These are phyloP conservation scores for Erigeron canadensis DNA, from an alignment of 129 eudicot species.

Conservation along the genomic window DNA sequence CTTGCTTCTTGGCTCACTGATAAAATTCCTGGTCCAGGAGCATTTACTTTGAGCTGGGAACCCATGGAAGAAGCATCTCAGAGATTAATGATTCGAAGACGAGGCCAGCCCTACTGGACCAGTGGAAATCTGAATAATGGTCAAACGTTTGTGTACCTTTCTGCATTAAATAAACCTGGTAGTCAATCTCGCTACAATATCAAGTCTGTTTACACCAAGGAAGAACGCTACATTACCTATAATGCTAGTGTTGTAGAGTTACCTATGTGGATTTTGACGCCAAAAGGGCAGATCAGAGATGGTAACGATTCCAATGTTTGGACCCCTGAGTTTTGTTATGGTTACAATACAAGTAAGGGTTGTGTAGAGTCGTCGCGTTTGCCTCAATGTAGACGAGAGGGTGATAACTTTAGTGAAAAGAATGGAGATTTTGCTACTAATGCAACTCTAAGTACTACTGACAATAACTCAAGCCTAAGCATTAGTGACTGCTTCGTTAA, in stretches of 20 bases:
- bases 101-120: background rate
- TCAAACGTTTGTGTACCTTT: background rate
- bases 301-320: background rate
- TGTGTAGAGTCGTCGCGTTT: background rate
- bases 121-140: background rate
- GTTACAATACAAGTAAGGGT: background rate
- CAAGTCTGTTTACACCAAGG: background rate
- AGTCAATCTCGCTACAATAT: background rate
- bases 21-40: background rate
- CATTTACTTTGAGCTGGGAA: background rate
- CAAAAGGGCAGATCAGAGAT: background rate
- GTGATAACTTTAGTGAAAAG: background rate
- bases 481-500: conserved; percentile 1
- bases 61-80: background rate
- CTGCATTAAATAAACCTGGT: background rate
- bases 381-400: background rate
- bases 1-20: background rate
- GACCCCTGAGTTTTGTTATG: conserved; percentile 12
- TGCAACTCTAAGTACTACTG: background rate
- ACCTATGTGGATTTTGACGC: conserved; percentile 1
- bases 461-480: background rate
- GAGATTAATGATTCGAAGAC: background rate
- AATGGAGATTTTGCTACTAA: background rate
- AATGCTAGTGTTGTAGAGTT: background rate
- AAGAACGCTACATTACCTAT: background rate